Base-by-base conservation (phyloP, 2,329 filamentous ascomycete species). In the Paecilomyces sp. region DNA sequence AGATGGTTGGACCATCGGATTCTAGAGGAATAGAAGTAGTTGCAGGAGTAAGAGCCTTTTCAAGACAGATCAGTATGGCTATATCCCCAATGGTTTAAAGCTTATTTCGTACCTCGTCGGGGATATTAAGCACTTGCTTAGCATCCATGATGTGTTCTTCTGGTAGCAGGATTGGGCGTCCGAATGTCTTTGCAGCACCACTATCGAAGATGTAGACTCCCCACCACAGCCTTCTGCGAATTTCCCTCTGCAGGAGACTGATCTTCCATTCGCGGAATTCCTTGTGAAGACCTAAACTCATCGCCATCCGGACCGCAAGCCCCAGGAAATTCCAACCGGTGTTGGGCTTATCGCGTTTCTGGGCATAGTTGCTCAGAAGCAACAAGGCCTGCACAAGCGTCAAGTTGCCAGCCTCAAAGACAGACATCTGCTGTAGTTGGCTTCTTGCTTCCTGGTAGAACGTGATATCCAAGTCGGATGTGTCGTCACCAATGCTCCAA, bases 311-410 rank as follows among this genome's bases (percentile, higher is more conserved):
- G 24, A 79, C 72, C n/a, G 79, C 79, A 15, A 82, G 64, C 1
- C 80, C 80, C 7, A 80, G 66, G 61, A 79, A 80, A 55, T 79
- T 81, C 70, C 78, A 82, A 8, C 79, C 79, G 7, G 74, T 78
- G 62, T 82, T 82, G 1, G 80, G 80, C 60, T 80, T 80, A 65
- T 81, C 78, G 30, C 78, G 72, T 64, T 82, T 82, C 63, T 82
- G 80, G 0, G 78, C 71, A 61, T 80, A 80, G 58, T 81, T 81
- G 59, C 78, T 77, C 63, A 81, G 71, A 55, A 82, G 71, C 13
- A 76, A 66, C 34, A 82, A 69, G 1, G 75, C 75, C 64, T 82
- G 80, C 1, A 82, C 79, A 8, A 80, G 70, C 7, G 76, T 79
- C 18, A 82, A 64, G 56, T 80, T 81, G 22, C 80, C 80, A 25